Percentiles rank a stretch among this genome's conserved stretches.
Evolutionary conservation across 2,329 filamentous ascomycete genomes (phyloP).

Genomic region (Raffaelea deltoideospora): DNA sequence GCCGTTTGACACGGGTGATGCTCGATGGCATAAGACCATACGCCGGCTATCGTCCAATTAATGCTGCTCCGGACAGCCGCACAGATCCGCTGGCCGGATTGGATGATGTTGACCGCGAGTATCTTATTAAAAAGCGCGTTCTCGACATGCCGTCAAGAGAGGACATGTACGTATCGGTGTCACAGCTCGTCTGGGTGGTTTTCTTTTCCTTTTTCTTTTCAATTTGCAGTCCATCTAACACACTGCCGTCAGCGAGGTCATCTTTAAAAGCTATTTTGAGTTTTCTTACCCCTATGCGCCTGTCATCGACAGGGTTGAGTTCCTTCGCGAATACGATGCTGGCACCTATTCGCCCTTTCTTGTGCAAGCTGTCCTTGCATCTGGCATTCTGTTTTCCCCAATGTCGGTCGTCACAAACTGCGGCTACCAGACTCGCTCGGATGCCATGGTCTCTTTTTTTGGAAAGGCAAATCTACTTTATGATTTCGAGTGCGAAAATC

Average conservation of each 20-base stretch:
- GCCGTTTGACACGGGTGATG: background rate
- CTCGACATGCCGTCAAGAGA: background rate
- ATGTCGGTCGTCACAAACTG: background rate
- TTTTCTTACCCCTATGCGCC: background rate
- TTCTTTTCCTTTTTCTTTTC: background rate
- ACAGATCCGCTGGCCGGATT: background rate
- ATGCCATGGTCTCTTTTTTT: background rate
- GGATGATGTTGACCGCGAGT: constrained; percentile 1
- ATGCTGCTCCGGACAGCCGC: background rate
- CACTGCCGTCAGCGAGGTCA: background rate
- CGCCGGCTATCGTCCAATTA: no score
- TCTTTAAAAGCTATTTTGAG: constrained; percentile 2
- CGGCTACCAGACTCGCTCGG: background rate
- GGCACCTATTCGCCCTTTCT: constrained; percentile 1
- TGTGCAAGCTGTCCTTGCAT: background rate
- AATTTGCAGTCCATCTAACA: background rate
- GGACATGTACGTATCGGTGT: background rate
- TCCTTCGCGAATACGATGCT: background rate
- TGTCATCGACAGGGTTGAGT: background rate
- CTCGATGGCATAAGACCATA: background rate
- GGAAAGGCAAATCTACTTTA: background rate
- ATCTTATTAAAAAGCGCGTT: constrained; percentile 1
- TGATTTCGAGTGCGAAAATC: constrained; percentile 1
- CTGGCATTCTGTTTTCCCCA: background rate
- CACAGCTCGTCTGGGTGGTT: background rate